Evolutionary conservation across 768 basidiomycete species (phyloP).

Genomic region (Lentinula sp.): DNA sequence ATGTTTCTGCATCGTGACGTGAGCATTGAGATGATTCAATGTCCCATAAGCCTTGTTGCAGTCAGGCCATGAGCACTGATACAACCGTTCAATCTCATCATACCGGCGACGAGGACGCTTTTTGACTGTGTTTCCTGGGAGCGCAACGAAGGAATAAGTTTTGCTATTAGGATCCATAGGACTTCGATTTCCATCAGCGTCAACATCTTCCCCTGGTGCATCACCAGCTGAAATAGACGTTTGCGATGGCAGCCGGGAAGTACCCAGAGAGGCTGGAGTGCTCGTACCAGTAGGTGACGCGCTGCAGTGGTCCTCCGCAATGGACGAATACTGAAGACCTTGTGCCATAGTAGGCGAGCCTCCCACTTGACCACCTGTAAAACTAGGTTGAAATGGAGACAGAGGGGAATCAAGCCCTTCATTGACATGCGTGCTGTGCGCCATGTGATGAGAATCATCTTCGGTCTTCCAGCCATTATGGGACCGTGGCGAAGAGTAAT

Average conservation of each 20-base stretch:
- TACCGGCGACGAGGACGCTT: slow-evolving; percentile 82
- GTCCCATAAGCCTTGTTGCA: slow-evolving; percentile 88
- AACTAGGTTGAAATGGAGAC: slow-evolving; percentile 50
- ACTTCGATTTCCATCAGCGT: slow-evolving; percentile 14
- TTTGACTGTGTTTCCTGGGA: slow-evolving; percentile 76
- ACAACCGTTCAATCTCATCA: slow-evolving; percentile 94
- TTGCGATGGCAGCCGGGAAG: slow-evolving; percentile 16
- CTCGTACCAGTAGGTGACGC: slow-evolving; percentile 59
- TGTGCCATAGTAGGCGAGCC: slow-evolving; percentile 23
- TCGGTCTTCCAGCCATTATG: slow-evolving; percentile 4
- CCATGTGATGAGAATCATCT: slow-evolving; percentile 5
- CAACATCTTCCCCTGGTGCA: slow-evolving; percentile 8
- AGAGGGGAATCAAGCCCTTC: slow-evolving; percentile 26
- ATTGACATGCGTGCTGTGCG: background rate
- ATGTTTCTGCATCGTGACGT: slow-evolving; percentile 98
- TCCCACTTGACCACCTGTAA: slow-evolving; percentile 32
- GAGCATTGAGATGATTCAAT: slow-evolving; percentile 94
- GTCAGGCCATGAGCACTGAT: slow-evolving; percentile 77
- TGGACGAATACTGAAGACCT: slow-evolving; percentile 38
- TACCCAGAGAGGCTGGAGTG: slow-evolving; percentile 44
- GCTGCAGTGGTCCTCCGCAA: slow-evolving; percentile 47
- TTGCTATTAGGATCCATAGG: slow-evolving; percentile 43
- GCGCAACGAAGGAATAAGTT: slow-evolving; percentile 77
- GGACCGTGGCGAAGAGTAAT: slow-evolving; percentile 9
- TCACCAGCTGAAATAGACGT: slow-evolving; percentile 20